Percentiles rank a stretch among this genome's conserved stretches.
These are phyloP conservation scores for Helicocarpus griseus DNA, from an alignment of 2,329 filamentous ascomycete genomes.

Conservation along the genomic window DNA sequence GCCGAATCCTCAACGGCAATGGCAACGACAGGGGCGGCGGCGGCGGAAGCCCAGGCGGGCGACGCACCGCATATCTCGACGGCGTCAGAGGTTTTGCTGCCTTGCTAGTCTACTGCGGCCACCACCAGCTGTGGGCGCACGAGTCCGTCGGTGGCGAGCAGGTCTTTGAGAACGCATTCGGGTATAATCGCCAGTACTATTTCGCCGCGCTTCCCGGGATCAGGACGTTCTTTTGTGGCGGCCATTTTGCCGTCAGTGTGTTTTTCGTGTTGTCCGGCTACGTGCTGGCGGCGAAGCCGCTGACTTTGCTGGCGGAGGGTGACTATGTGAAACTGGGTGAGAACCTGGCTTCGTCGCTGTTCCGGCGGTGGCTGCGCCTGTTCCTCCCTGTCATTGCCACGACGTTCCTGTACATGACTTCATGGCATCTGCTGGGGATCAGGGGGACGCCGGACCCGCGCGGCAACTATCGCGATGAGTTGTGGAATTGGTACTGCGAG, in stretches of 20 bases:
- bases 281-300: slow-evolving; percentile 35
- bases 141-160: slow-evolving; percentile 25
- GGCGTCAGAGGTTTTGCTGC: slow-evolving; percentile 19
- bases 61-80: slow-evolving; percentile 19
- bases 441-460: slow-evolving; percentile 34
- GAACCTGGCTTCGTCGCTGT: slow-evolving; percentile 36
- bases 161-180: slow-evolving; percentile 40
- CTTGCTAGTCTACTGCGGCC: slow-evolving; percentile 44
- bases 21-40: neutral
- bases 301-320: slow-evolving; percentile 31
- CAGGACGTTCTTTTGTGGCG: slow-evolving; percentile 26
- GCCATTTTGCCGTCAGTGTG: slow-evolving; percentile 36
- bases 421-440: slow-evolving; percentile 45
- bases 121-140: slow-evolving; percentile 52
- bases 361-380: slow-evolving; percentile 33
- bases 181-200: slow-evolving; percentile 7
- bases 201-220: slow-evolving; percentile 8
- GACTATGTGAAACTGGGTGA: slow-evolving; percentile 31
- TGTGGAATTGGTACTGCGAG: slow-evolving; percentile 45
- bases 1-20: neutral
- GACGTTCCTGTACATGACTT: slow-evolving; percentile 31
- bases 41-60: neutral
- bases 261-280: slow-evolving; percentile 42
- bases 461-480: slow-evolving; percentile 38
- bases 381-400: slow-evolving; percentile 34